Evolutionary conservation across 2,329 filamentous ascomycete genomes (phyloP), one percentile per base, ranked within the genome.

Genomic region (Truncatella angustata): DNA sequence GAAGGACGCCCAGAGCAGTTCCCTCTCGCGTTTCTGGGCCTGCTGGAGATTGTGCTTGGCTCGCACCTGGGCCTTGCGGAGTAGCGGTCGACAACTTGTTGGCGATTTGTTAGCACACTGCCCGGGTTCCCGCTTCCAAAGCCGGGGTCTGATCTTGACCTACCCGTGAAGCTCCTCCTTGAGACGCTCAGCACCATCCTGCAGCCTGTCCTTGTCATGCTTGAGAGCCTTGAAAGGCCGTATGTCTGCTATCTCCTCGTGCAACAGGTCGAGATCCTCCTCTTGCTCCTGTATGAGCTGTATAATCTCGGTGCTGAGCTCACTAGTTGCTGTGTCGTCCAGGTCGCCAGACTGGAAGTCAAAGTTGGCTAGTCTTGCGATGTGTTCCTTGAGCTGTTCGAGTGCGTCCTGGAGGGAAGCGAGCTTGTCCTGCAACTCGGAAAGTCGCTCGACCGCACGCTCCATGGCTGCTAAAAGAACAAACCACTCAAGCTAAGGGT

Each of bases 291-390:
- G 87, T 55, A 97, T 71, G 16, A 81, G 81, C 63, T 90, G 85
- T 59, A 87, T 85, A 57, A 97, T 96, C 67, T 97, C 91, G 20
- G 82, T 78, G 58, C 84, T 83, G 30, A 97, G 80, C 70, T 96
- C 91, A 18, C 86, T 69, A 51, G 87, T 83, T 32, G 79, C 75
- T 56, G 79, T 78, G 54, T 73, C 73, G 46, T 80, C 79, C 18
- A 77, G 74, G 48, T 73, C 72, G 80, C 80, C 82, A 4, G 81
- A 80, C 50, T 80, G 73, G 66, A 85, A 84, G 52, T 79, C 73
- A 61, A 86, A 75, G 55, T 72, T 76, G 44, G 76, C 77, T 23
- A 88, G 77, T 28, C 81, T 79, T 52, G 80, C 70, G 62, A 87
- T 86, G 43, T 86, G 76, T 53, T 79, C 75, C 57, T 74, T 70